Evolutionary conservation across 441 rosid genomes (phyloP), one percentile per base, ranked within the genome.

Genomic region (Adansonia gregorii): DNA sequence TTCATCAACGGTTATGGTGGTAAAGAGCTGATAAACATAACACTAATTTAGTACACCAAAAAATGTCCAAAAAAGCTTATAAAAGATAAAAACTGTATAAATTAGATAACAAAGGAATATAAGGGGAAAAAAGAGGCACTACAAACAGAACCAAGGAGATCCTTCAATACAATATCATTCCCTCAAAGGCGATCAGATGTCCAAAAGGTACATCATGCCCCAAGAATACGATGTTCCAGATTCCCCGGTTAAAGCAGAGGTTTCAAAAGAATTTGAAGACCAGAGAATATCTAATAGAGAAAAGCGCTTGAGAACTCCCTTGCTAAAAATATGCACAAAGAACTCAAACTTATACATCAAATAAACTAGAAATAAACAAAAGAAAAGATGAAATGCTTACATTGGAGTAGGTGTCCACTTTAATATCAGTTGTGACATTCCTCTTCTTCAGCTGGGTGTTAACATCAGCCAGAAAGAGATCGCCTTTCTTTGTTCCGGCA

Each of bases 401-500:
- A 79, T 94, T 93, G 82, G 99, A 93, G 76, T 76, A 84, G 0
- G 97, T 88, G 80, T 93, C 93, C 46, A 94, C 98, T 89, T 96
- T 96, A 86, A 96, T 75, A 79, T 96, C 98, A 82, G 92, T 81
- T 3, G 97, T 94, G 82, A 90, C 20, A 76, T 94, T 96, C 87
- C 86, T 96, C 82, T 89, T 92, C 91, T 89, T 96, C 81, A 94
- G 83, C 88, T 90, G 98, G 55, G 98, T 93, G 78, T 82, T 86
- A 51, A 84, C 81, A 82, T 84, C 92, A 78, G 89, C 88, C 61
- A 81, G 45, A 81, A 86, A 84, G 43, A 93, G 63, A 9, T 86
- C 90, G 48, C 89, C 94, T 79, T 92, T 92, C 88, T 89, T 88
- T 0, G 83, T 74, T 52, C 87, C 96, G 4, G 91, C 66, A 31